Base-by-base conservation (phyloP, 257 asterid genomes). In the Lavandula angustifolia region DNA sequence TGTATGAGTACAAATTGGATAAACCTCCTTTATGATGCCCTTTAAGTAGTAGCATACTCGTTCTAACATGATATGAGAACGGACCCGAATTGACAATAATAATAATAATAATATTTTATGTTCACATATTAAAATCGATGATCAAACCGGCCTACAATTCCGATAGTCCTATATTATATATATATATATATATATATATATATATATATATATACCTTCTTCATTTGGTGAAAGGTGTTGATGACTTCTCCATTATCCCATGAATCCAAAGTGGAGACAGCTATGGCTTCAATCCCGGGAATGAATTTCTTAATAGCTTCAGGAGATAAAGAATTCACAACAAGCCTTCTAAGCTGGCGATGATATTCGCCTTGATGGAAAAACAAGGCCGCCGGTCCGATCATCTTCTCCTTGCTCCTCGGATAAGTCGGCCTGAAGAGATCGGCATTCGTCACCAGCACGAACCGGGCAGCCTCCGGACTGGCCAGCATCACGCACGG, bases 401-500 rank as follows among this genome's bases (percentile, higher is more conserved):
- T 82, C 89, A 90, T 73, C 73, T 62, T 90, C 85, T 90, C 96
- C 73, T 90, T 90, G 77, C 97, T 87, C 83, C 77, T 84, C 0
- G 97, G 97, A 33, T 84, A 90, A 0, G 95, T 87, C 0, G 97
- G 96, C 72, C 75, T 85, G 72, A 90, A 87, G 79, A 90, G 64
- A 51, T 79, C 80, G 1, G 95, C 79, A 49, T 82, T 76, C 29
- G 83, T 82, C 18, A 87, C 87, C 7, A 90, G 56, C 64, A 90
- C 97, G 54, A 87, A 84, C 9, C 81, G 70, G 0, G 95, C 54
- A 0, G 96, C 97, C 74, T 85, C 97, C 0, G 95, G 95, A 74
- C 92, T 84, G 3, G 89, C 84, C 59, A 90, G 48, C 97, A 90
- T 90, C 54, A 90, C 76, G 63, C 97, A 90, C 27, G 96, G 89